Conservation (phyloP, 495 filamentous ascomycete species). For the Lentithecium fluviatile region DNA sequence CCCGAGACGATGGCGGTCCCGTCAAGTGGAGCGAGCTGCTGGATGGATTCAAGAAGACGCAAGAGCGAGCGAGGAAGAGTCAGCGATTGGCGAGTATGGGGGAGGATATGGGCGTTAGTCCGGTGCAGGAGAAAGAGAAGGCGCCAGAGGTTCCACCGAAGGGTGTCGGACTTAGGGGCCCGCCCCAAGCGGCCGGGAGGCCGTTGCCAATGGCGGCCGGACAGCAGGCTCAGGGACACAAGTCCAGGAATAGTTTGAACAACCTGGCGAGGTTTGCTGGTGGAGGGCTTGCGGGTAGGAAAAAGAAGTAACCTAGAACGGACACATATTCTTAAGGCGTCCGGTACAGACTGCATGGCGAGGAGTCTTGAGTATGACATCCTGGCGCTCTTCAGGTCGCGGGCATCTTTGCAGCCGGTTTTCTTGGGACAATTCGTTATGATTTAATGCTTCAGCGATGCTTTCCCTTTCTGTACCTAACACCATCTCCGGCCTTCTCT, state of each 20-base stretch:
- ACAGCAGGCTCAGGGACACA: conserved; percentile 13
- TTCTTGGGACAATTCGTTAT: conserved; percentile 3
- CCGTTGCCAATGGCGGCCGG: background rate
- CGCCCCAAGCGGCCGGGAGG: conserved; percentile 5
- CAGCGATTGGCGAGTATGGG: conserved; percentile 43
- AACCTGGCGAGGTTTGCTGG: conserved; percentile 34
- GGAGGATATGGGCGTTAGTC: conserved; percentile 19
- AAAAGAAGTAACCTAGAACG: conserved; percentile 19
- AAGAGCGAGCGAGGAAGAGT: conserved; percentile 69
- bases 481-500: conserved; percentile 19
- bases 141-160: conserved; percentile 30
- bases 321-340: no score
- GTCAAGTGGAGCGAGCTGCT: conserved; percentile 92
- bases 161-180: conserved; percentile 4
- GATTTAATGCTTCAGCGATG: conserved; percentile 29
- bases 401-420: background rate
- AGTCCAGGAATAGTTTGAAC: conserved; percentile 24
- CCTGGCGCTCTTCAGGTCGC: no score
- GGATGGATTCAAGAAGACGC: conserved; percentile 90
- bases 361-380: no score
- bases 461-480: conserved; percentile 40
- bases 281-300: conserved; percentile 28
- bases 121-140: conserved; percentile 34
- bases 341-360: no score
- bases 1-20: conserved; percentile 68